Evolutionary conservation across 2,329 filamentous ascomycete species (phyloP), one percentile per base, ranked within the genome.

Genomic region (Colletotrichum eleusines): DNA sequence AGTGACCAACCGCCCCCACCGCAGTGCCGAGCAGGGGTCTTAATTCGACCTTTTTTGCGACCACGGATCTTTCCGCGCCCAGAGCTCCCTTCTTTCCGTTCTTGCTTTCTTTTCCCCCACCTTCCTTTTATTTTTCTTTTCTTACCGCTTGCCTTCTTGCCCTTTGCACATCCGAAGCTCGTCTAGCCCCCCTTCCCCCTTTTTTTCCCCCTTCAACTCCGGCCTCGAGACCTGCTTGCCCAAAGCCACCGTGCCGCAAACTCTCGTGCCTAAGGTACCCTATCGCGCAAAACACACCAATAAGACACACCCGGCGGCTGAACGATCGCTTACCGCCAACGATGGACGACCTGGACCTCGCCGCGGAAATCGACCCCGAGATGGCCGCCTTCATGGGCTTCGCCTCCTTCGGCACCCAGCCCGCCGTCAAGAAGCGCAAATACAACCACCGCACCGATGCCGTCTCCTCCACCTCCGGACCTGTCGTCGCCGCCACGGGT

Each of bases 311-410:
- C 20, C 20, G 11, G 31, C 33, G 31, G 33, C 51, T 23, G 26
- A 48, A 5, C 38, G 42, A 51, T 23, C 18, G 9, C 44, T 42
- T 35, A 55, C 42, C 62, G 54, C 59, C 66, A 6, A 31, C 67
- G 46, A 73, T 73, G 68, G 66, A 72, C 71, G 55, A 66, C 20
- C 69, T 75, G 58, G 76, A 78, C 63, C 68, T 74, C 48, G 48
- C 33, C 38, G 40, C 67, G 23, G 69, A 68, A 3, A n/a, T 54
- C 40, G 77, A 80, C 46, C 77, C 78, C n/a, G 77, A 77, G 26
- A 89, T 93, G 78, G 90, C 90, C 28, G 87, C 88, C 51, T 86
- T 88, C 57, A 91, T 94, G 90, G 92, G 92, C 73, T 94, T 94
- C 80, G 87, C 90, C 11, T 86, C 88, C 68, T 95, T 95, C 77